A percentile compares a stretch with the other conserved stretches of the same genome.
These are phyloP conservation scores for Komagataella mondaviorum DNA, from an alignment of 805 yeast genomes.

Conservation along the genomic window DNA sequence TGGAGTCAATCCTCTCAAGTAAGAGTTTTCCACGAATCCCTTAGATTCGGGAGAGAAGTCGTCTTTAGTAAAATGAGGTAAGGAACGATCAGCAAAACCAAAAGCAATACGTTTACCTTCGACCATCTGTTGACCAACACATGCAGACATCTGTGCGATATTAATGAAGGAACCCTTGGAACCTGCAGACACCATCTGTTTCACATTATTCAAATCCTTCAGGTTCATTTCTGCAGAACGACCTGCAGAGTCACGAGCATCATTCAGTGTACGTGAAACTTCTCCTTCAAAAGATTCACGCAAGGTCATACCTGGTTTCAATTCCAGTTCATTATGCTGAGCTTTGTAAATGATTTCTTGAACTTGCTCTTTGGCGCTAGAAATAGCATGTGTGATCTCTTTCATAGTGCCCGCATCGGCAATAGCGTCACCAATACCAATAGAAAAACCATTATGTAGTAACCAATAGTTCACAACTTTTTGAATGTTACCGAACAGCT, in stretches of 20 bases:
- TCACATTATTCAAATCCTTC: slow-evolving; percentile 89
- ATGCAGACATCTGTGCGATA: slow-evolving; percentile 98
- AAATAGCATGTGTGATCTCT: slow-evolving; percentile 83
- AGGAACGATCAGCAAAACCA: slow-evolving; percentile 90
- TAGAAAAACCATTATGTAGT: slow-evolving; percentile 92
- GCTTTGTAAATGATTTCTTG: slow-evolving; percentile 90
- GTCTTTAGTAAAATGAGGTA: slow-evolving; percentile 97
- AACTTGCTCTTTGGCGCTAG: slow-evolving; percentile 86
- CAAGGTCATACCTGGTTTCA: slow-evolving; percentile 99
- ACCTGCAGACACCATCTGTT: slow-evolving; percentile 98
- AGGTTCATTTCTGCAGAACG: slow-evolving; percentile 94
- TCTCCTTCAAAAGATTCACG: slow-evolving; percentile 98
- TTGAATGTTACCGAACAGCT: slow-evolving; percentile 82
- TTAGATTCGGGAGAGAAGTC: slow-evolving; percentile 97
- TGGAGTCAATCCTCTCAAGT: slow-evolving; percentile 93
- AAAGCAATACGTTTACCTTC: slow-evolving; percentile 99
- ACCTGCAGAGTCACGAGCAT: slow-evolving; percentile 99
- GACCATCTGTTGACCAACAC: slow-evolving; percentile 99
- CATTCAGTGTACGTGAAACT: slow-evolving; percentile 87
- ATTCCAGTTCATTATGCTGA: slow-evolving; percentile 74
- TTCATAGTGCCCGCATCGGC: slow-evolving; percentile 97
- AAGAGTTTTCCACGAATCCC: slow-evolving; percentile 96
- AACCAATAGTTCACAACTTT: slow-evolving; percentile 95
- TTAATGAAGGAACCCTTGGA: slow-evolving; percentile 98
- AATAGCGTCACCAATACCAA: slow-evolving; percentile 99